phyloP scores from a whole-genome alignment of 176 grass and related monocot genomes.

The Urochloa ruziziensis region DNA sequence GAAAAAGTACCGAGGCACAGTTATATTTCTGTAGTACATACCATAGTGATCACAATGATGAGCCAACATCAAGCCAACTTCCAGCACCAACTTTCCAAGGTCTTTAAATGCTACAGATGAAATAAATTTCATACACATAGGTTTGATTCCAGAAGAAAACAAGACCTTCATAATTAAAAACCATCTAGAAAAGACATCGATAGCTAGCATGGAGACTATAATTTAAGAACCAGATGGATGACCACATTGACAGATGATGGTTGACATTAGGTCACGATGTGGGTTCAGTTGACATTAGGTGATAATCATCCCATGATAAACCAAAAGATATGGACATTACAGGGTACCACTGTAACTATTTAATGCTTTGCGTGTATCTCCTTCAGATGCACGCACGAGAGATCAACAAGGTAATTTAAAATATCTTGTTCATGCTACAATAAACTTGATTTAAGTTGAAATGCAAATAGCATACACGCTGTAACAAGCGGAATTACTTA shows the following conservation, averaged over 20 bases:
- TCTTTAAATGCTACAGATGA: slow-evolving; percentile 67
- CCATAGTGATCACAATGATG: slow-evolving; percentile 89
- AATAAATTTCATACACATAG: background rate
- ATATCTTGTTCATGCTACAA: too few species aligned
- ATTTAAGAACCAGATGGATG: background rate
- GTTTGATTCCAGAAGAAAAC: background rate
- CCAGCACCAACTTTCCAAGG: slow-evolving; percentile 82
- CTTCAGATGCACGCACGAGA: background rate
- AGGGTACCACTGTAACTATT: background rate
- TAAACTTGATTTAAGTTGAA: too few species aligned
- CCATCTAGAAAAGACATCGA: background rate
- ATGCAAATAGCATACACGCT: too few species aligned
- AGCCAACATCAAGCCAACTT: slow-evolving; percentile 90
- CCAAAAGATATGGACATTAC: background rate
- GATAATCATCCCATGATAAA: too few species aligned
- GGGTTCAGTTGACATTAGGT: too few species aligned
- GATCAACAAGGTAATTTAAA: background rate
- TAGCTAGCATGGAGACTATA: background rate
- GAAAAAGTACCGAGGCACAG: background rate
- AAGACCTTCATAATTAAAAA: background rate
- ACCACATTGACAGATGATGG: too few species aligned
- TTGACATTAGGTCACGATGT: too few species aligned
- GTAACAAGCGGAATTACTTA: background rate
- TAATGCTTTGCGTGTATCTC: background rate
- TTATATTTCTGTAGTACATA: slow-evolving; percentile 29